Percentiles rank a stretch among this genome's conserved stretches.
Conservation (phyloP, 495 filamentous ascomycete genomes). For the Polyplosphaeria fusca region DNA sequence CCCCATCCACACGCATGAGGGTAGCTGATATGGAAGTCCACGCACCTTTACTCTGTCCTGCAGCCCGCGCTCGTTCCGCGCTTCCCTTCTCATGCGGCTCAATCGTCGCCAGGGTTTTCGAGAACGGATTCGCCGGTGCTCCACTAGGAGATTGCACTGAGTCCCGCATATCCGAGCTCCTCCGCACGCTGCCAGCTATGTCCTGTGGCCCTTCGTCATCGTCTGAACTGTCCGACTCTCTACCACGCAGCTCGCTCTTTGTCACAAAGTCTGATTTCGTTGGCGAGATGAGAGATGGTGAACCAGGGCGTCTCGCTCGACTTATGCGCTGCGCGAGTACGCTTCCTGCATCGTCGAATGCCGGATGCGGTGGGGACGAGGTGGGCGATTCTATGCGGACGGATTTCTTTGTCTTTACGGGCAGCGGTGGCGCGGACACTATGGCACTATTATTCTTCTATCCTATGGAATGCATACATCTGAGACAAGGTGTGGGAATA, state of each 20-base stretch:
- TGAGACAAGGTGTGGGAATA: constrained; percentile 3
- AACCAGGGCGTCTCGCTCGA: not conserved
- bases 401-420: constrained; percentile 31
- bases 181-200: constrained; percentile 22
- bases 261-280: constrained; percentile 17
- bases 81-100: constrained; percentile 28
- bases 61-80: not conserved
- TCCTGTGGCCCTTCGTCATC: constrained; percentile 23
- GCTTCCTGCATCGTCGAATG: constrained; percentile 11
- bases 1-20: no score
- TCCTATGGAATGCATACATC: constrained; percentile 6
- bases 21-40: no score
- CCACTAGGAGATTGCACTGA: not conserved
- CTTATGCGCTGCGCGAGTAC: constrained; percentile 1
- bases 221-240: constrained; percentile 1
- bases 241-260: not conserved
- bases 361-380: constrained; percentile 25
- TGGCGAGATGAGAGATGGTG: constrained; percentile 6
- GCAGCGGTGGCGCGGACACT: constrained; percentile 11
- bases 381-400: constrained; percentile 34
- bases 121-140: constrained; percentile 37
- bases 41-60: constrained; percentile 20
- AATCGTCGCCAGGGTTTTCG: constrained; percentile 38
- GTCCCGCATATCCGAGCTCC: constrained; percentile 17
- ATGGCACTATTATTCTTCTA: constrained; percentile 26